Percentiles rank a stretch among this genome's conserved stretches.
These are phyloP conservation scores for Calocybe gambosa DNA, from an alignment of 1,284 basidiomycete genomes.

Conservation along the genomic window DNA sequence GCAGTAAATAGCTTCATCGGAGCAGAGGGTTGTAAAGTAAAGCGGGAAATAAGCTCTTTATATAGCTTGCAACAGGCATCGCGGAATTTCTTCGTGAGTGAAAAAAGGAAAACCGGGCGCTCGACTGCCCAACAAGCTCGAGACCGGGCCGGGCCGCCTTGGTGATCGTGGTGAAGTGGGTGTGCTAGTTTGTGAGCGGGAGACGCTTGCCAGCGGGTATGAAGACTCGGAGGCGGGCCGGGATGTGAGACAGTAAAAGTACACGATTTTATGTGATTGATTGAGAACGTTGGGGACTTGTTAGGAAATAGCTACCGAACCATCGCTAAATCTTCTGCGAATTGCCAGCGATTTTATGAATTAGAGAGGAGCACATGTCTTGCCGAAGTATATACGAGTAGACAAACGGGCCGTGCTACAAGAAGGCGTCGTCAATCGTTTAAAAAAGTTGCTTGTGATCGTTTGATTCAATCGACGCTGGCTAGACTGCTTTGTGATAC, in stretches of 20 bases:
- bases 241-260: constrained; percentile 1
- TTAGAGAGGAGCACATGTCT: constrained; percentile 9
- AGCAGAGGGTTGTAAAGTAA: neutral
- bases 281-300: neutral
- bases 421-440: too few relatives aligned
- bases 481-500: constrained; percentile 50
- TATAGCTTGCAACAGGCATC: constrained; percentile 1
- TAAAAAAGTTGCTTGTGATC: constrained; percentile 7
- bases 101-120: neutral
- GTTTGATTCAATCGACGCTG: constrained; percentile 43
- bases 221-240: constrained; percentile 8
- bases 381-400: constrained; percentile 8
- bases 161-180: neutral
- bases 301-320: constrained; percentile 2
- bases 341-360: constrained; percentile 1
- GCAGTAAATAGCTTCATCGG: constrained; percentile 20
- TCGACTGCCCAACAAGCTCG: constrained; percentile 2
- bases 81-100: constrained; percentile 10
- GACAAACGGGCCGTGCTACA: constrained; percentile 12
- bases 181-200: neutral
- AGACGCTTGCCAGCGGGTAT: neutral
- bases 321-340: constrained; percentile 14
- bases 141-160: constrained; percentile 9
- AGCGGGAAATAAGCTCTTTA: constrained; percentile 5
- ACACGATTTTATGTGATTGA: neutral